These are phyloP conservation scores for Geoglossum cookeanum DNA, from an alignment of 2,329 filamentous ascomycete species.

Conservation along the genomic window DNA sequence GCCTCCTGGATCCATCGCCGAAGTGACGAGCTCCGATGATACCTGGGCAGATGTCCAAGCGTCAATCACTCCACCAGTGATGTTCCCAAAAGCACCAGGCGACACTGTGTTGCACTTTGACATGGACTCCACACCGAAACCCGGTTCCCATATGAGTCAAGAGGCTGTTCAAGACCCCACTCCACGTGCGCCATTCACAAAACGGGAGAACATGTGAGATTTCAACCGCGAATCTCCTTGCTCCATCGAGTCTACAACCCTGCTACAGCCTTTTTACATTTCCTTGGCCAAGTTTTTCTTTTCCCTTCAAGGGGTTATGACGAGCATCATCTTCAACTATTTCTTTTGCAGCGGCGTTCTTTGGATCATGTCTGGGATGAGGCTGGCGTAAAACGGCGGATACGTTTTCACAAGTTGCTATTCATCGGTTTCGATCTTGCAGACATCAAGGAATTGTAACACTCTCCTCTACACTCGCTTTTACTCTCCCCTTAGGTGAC, in stretches of 20 bases:
- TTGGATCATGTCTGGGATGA: not conserved
- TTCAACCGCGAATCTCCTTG: not conserved
- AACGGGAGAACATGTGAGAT: not conserved
- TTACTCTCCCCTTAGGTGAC: not conserved
- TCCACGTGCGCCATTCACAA: not conserved
- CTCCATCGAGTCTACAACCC: not conserved
- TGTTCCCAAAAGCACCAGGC: not conserved
- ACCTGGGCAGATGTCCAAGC: not conserved
- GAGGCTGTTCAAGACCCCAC: not conserved
- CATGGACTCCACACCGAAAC: not conserved
- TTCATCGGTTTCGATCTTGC: not conserved
- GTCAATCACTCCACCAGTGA: conserved; percentile 2
- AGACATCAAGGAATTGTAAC: not conserved
- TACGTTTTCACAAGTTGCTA: not conserved
- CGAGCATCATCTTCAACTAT: not conserved
- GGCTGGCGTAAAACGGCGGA: not conserved
- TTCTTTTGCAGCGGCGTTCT: not conserved
- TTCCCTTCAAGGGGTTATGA: not conserved
- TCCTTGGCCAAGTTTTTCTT: not conserved
- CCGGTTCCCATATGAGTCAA: not conserved
- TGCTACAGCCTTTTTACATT: not conserved
- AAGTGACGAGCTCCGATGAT: not conserved
- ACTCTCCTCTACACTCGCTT: not conserved
- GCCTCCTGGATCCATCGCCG: not conserved
- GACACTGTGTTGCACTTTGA: not conserved